phyloP scores from a whole-genome alignment of 108 stramenopile species.

The Nitzschia sp. region DNA sequence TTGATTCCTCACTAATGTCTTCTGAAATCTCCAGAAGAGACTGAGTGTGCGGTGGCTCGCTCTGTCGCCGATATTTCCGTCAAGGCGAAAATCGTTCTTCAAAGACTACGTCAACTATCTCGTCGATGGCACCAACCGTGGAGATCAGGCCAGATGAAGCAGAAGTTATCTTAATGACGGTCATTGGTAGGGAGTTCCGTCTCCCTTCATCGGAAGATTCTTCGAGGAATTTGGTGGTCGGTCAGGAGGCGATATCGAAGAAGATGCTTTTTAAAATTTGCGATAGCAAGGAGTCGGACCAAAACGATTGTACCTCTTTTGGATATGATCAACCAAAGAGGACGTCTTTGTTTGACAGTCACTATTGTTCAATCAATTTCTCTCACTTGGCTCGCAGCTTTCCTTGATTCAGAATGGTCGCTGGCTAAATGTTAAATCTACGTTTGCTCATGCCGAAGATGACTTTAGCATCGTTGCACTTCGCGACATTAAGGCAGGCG shows the following conservation, averaged over 20 bases:
- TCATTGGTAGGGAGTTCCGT: conserved; percentile 19
- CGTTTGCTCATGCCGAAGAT: conserved; percentile 7
- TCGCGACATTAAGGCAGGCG: conserved; percentile 54
- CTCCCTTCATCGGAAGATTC: conserved; percentile 19
- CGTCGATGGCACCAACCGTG: conserved; percentile 20
- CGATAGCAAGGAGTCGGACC: conserved; percentile 58
- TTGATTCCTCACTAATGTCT: conserved; percentile 30
- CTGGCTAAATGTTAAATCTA: conserved; percentile 17
- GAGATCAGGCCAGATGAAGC: conserved; percentile 41
- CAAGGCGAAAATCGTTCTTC: conserved; percentile 55
- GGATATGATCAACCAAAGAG: conserved; percentile 68
- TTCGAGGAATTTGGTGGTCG: conserved; percentile 57
- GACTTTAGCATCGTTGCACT: conserved; percentile 40
- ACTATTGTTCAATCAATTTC: not conserved
- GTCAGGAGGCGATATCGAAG: conserved; percentile 38
- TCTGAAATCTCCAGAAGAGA: conserved; percentile 1
- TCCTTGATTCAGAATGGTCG: conserved; percentile 51
- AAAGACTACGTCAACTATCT: conserved; percentile 74
- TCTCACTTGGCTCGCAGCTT: not conserved
- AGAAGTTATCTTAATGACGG: conserved; percentile 30
- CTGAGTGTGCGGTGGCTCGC: conserved; percentile 30
- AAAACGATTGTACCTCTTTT: conserved; percentile 59
- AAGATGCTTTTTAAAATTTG: conserved; percentile 50
- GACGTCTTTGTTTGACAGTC: not conserved
- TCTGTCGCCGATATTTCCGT: conserved; percentile 28